Evolutionary conservation across 2,329 filamentous ascomycete genomes (phyloP), one percentile per base, ranked within the genome.

Genomic region (Pseudopyrenochaeta lycopersici): DNA sequence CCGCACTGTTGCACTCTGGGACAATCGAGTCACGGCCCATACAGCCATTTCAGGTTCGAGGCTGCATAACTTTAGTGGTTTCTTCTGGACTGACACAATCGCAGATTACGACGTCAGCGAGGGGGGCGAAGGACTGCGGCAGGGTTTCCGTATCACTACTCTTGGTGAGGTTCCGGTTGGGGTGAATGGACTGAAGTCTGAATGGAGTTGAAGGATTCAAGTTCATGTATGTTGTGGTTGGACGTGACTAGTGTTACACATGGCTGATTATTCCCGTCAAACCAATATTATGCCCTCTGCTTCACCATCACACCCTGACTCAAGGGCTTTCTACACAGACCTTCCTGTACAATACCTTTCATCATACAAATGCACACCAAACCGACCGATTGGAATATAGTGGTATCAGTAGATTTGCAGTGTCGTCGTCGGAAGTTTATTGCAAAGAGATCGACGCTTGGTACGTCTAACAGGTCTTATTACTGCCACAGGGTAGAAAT

Each of bases 1-100:
- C 52, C 84, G 85, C 15, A 92, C 90, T 0, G 90, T 94, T 1
- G 88, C 93, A 2, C 85, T 93, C 1, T 94, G 90, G 90, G 90
- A 94, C 73, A 93, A 92, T 77, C 82, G 90, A 23, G 84, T 92
- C 0, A 91, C 89, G 6, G 83, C 86, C 64, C 91, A 95, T 74
- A 88, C 88, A 7, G 91, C 90, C 1, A 80, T 93, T 30, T 81
- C 92, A 1, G 91, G 36, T 39, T 39, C 9, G 18, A n/a, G n/a
- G 5, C 18, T 18, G 7, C 36, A 1, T 23, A 3, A n/a, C n/a
- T 23, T 2, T 14, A 4, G 10, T 11, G 17, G 7, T 20, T 21
- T 4, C 4, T 39, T 20, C 7, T 7, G 2, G 36, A 5, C 6
- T 3, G 36, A 39, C 36, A 21, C 20, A 12, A 7, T 93, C 30